A percentile compares a stretch with the other conserved stretches of the same genome.
These are phyloP conservation scores for Penicillium ochrochloron DNA, from an alignment of 495 filamentous ascomycete species.

Conservation along the genomic window DNA sequence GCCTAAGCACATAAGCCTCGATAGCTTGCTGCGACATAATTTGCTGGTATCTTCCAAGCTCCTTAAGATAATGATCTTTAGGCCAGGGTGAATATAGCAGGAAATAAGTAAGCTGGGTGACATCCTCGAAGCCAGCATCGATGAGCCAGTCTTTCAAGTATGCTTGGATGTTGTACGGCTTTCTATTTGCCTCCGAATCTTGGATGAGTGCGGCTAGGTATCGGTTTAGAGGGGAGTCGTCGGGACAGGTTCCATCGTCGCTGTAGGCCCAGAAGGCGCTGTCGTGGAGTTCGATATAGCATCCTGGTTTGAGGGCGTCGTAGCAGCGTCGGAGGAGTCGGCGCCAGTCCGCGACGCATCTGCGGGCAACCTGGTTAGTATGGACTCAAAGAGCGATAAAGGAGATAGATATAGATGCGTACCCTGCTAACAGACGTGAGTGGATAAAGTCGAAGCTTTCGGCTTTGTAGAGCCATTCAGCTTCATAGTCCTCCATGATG, in stretches of 20 bases:
- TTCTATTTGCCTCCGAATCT: conserved; percentile 36
- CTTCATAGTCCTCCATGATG: conserved; percentile 40
- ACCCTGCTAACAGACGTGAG: conserved; percentile 23
- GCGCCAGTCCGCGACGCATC: conserved; percentile 25
- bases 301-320: conserved; percentile 60
- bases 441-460: conserved; percentile 37
- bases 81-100: conserved; percentile 70
- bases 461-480: conserved; percentile 30
- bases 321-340: conserved; percentile 34
- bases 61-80: conserved; percentile 65
- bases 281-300: conserved; percentile 67
- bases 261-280: conserved; percentile 53
- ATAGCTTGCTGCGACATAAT: conserved; percentile 62
- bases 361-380: conserved; percentile 9
- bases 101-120: conserved; percentile 59
- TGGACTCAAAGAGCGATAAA: conserved; percentile 24
- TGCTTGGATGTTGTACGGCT: conserved; percentile 51
- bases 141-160: conserved; percentile 34
- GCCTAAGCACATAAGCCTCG: conserved; percentile 56
- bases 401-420: neutral
- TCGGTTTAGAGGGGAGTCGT: conserved; percentile 52
- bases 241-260: conserved; percentile 52
- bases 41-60: conserved; percentile 65
- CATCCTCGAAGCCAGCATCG: conserved; percentile 62
- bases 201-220: conserved; percentile 43